These are phyloP conservation scores for Nicotiana obtusifolia DNA, from an alignment of 257 asterid genomes.

Conservation along the genomic window DNA sequence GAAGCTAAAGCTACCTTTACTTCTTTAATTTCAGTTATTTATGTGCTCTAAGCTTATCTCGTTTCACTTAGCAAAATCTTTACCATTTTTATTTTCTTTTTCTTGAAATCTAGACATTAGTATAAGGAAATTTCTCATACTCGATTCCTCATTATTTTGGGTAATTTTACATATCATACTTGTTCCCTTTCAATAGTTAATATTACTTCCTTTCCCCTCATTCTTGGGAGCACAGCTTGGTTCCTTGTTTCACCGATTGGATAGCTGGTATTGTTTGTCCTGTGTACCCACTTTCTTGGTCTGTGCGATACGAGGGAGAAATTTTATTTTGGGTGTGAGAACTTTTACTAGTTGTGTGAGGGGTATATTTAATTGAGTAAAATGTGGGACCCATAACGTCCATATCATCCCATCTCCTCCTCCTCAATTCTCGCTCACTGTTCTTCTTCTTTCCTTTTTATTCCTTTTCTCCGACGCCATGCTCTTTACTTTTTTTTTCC, in stretches of 20 bases:
- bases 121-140: neutral
- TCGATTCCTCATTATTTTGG: neutral
- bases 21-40: neutral
- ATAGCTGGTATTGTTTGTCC: neutral
- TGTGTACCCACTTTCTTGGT: neutral
- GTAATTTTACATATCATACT: neutral
- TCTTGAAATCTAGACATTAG: neutral
- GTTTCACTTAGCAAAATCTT: neutral
- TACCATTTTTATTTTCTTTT: neutral
- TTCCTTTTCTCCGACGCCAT: too few relatives aligned
- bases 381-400: too few relatives aligned
- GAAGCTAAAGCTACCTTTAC: neutral
- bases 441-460: too few relatives aligned
- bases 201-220: neutral
- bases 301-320: neutral
- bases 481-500: too few relatives aligned
- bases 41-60: neutral
- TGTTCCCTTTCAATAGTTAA: neutral
- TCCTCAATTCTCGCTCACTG: too few relatives aligned
- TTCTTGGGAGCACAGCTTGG: neutral
- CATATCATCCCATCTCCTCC: too few relatives aligned
- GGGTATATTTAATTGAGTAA: too few relatives aligned
- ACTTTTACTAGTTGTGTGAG: too few relatives aligned
- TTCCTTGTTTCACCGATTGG: neutral
- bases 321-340: too few relatives aligned